These are phyloP conservation scores for Euphorbia pulcherrima DNA, from an alignment of 345 rosid genomes.

Conservation along the genomic window DNA sequence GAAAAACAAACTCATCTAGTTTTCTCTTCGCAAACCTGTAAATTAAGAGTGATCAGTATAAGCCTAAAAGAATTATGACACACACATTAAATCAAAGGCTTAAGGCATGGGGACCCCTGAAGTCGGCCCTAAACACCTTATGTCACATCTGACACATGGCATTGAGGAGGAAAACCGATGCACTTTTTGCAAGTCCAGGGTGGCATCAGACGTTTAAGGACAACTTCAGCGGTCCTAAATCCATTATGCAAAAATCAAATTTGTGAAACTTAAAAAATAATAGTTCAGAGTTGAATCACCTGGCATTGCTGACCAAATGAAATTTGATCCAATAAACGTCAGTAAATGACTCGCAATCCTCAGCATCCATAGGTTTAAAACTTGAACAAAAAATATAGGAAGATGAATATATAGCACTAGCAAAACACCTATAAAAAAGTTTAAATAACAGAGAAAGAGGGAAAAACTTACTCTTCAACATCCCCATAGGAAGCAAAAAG, in stretches of 20 bases:
- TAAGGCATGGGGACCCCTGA: too few relatives aligned
- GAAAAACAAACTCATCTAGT: slow-evolving; percentile 70
- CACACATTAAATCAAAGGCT: background rate
- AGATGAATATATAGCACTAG: background rate
- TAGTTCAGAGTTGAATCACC: slow-evolving; percentile 34
- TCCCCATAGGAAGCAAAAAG: slow-evolving; percentile 71
- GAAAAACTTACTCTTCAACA: slow-evolving; percentile 64
- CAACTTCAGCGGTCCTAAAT: too few relatives aligned
- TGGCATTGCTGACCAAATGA: slow-evolving; percentile 57
- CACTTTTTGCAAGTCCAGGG: too few relatives aligned
- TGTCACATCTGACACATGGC: too few relatives aligned
- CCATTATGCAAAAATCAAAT: background rate
- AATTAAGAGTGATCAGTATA: background rate
- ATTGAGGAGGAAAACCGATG: too few relatives aligned
- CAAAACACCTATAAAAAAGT: background rate
- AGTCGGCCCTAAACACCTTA: too few relatives aligned
- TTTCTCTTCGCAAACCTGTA: slow-evolving; percentile 83
- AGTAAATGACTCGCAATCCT: slow-evolving; percentile 69
- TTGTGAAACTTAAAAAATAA: background rate
- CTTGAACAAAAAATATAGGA: slow-evolving; percentile 22
- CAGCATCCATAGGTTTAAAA: slow-evolving; percentile 90
- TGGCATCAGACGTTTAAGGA: too few relatives aligned
- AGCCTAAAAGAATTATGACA: background rate
- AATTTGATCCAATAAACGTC: slow-evolving; percentile 88
- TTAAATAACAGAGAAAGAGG: background rate